A percentile compares a stretch with the other conserved stretches of the same genome.
phyloP scores from a whole-genome alignment of 1,284 basidiomycete species.

The Malassezia furfur region DNA sequence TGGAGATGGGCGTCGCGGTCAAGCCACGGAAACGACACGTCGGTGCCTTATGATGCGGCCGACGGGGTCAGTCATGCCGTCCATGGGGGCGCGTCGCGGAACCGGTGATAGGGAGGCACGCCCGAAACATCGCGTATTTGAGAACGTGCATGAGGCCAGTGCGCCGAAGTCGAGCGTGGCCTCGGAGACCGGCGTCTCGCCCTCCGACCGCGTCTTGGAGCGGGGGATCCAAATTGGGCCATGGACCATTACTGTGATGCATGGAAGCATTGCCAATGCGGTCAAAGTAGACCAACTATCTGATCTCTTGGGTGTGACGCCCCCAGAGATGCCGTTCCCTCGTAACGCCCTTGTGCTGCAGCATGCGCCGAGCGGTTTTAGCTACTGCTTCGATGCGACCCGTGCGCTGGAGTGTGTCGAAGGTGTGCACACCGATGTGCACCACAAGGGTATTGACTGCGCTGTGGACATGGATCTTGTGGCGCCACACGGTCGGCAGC shows the following conservation, averaged over 20 bases:
- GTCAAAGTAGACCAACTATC: conserved; percentile 54
- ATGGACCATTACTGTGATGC: conserved; percentile 34
- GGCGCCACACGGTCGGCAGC: background rate
- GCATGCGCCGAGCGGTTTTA: conserved; percentile 57
- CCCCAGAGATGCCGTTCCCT: conserved; percentile 97
- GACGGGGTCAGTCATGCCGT: background rate
- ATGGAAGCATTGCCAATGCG: conserved; percentile 39
- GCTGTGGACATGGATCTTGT: background rate
- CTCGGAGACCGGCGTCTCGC: background rate
- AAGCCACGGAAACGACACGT: background rate
- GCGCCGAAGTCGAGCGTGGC: too few species aligned
- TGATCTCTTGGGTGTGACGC: conserved; percentile 66
- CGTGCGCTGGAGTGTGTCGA: conserved; percentile 65
- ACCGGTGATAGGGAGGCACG: background rate
- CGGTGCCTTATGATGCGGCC: too few species aligned
- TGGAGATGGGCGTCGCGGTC: conserved; percentile 1
- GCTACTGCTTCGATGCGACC: conserved; percentile 61
- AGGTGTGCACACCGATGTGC: conserved; percentile 60
- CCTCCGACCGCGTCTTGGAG: conserved; percentile 4
- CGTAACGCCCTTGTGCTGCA: conserved; percentile 64
- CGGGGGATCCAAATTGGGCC: conserved; percentile 34
- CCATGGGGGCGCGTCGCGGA: background rate
- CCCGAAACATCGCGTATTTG: conserved; percentile 2
- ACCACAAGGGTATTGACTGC: conserved; percentile 3
- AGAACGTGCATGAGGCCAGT: background rate